Percentiles rank a stretch among this genome's conserved stretches.
These are phyloP conservation scores for Sphaerulina musiva DNA, from an alignment of 2,329 filamentous ascomycete genomes.

Conservation along the genomic window DNA sequence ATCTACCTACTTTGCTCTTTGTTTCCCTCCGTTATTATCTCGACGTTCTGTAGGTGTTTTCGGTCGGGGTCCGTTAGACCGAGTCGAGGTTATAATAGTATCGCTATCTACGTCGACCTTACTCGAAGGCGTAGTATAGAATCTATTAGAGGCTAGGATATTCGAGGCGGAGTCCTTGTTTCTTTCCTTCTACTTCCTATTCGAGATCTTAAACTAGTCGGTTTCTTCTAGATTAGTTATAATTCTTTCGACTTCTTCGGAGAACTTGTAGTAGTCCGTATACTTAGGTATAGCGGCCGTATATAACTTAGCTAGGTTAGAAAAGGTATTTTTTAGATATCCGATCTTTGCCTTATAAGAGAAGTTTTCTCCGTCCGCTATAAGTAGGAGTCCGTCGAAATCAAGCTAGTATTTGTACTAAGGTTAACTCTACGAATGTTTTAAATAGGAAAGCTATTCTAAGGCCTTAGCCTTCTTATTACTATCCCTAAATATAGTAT, in stretches of 20 bases:
- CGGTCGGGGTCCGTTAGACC: too few relatives aligned
- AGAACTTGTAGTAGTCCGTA: not conserved
- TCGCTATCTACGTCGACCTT: not conserved
- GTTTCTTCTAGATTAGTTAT: not conserved
- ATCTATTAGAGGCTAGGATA: too few relatives aligned
- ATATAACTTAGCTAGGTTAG: not conserved
- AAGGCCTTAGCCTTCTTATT: too few relatives aligned
- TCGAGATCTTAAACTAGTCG: not conserved
- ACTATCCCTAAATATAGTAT: too few relatives aligned
- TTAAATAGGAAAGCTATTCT: too few relatives aligned
- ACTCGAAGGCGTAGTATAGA: not conserved
- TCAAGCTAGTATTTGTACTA: too few relatives aligned
- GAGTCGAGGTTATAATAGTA: not conserved
- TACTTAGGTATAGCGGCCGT: not conserved
- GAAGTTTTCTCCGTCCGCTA: too few relatives aligned
- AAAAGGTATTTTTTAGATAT: too few relatives aligned
- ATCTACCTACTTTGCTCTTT: not conserved
- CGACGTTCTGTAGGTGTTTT: too few relatives aligned
- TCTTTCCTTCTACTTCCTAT: not conserved
- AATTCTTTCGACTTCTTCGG: not conserved
- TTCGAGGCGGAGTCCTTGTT: not conserved
- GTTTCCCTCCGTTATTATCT: not conserved
- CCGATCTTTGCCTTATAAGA: too few relatives aligned
- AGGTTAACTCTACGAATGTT: too few relatives aligned
- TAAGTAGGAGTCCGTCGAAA: too few relatives aligned